Evolutionary conservation across 768 basidiomycete genomes (phyloP), one percentile per base, ranked within the genome.

Genomic region (Grammothele lineata): DNA sequence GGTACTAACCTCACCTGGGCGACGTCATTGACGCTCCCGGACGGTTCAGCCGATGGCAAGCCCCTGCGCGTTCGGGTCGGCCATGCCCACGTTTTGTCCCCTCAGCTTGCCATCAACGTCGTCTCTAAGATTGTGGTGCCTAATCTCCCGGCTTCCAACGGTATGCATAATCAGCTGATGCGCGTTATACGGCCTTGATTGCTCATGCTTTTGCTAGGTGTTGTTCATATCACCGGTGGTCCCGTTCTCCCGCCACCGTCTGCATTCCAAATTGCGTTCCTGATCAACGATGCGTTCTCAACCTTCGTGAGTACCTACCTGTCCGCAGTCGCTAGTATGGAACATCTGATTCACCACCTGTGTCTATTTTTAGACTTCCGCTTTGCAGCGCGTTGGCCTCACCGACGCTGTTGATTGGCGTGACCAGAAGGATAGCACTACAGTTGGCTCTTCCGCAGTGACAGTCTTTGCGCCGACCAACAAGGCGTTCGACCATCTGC

Each of bases 381-480:
- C 76, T 6, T 59, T 82, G 5, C 81, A 83, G 54, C 74, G 74
- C 22, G 68, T 73, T 3, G 68, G 66, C 4, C 68, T 78, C 5
- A 69, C 70, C 1, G 59, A 74, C 24, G 65, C 65, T 10, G 27
- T 80, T 26, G 75, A 77, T 35, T 70, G 80, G 35, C 72, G 70
- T n/a, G 68, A 69, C 21, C 59, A 66, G 2, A 33, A 48, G 7
- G 48, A 56, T 37, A 40, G 55, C 19, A 51, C 59, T 6, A 60
- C 78, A 4, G 59, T 72, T 21, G 78, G 78, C 15, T 66, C 66
- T 21, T 67, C 61, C n/a, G 64, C 70, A 40, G 78, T 67, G 53
- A 83, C 69, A 6, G 70, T 69, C 57, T 86, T 72, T 66, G 82
- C 69, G 11, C 84, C 69, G 36, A 77, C 64, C 51, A 85, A 75